A percentile compares a stretch with the other conserved stretches of the same genome.
phyloP scores from a whole-genome alignment of 768 basidiomycete genomes.

The Hericium erinaceus region DNA sequence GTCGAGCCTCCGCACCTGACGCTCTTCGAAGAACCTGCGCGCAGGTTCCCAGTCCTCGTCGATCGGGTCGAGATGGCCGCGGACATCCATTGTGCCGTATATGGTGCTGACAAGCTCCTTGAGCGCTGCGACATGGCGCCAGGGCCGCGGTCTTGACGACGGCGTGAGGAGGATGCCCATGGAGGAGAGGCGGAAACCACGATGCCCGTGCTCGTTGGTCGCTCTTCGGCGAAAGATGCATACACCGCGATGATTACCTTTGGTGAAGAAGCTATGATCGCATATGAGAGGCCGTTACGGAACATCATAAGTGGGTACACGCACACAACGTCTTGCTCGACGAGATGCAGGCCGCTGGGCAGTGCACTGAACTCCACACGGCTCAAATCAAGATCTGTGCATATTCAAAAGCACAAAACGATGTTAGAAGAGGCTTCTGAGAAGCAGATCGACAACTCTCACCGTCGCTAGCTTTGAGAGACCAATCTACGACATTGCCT shows the following conservation, averaged over 20 bases:
- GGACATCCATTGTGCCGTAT: constrained; percentile 40
- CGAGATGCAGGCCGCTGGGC: constrained; percentile 73
- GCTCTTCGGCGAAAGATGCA: constrained; percentile 64
- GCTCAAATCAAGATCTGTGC: constrained; percentile 52
- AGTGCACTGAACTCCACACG: constrained; percentile 74
- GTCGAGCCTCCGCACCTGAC: constrained; percentile 40
- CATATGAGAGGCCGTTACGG: constrained; percentile 1
- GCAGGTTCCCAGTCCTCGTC: constrained; percentile 59
- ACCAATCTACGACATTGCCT: constrained; percentile 78
- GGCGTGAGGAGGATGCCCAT: constrained; percentile 65
- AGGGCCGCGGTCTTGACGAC: constrained; percentile 61
- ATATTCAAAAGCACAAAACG: background rate
- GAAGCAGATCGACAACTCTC: constrained; percentile 17
- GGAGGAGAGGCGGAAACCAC: constrained; percentile 74
- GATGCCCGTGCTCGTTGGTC: constrained; percentile 62
- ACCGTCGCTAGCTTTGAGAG: constrained; percentile 59
- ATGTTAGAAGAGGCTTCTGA: background rate
- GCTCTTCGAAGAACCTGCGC: constrained; percentile 53
- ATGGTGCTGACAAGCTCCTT: constrained; percentile 49
- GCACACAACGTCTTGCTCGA: constrained; percentile 75
- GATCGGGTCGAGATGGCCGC: constrained; percentile 37
- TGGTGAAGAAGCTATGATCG: constrained; percentile 57
- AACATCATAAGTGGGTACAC: constrained; percentile 18
- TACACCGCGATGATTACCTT: constrained; percentile 59
- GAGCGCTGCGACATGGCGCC: constrained; percentile 59